Base-by-base conservation (phyloP, 2,329 filamentous ascomycete species). In the Emericellopsis atlantica region DNA sequence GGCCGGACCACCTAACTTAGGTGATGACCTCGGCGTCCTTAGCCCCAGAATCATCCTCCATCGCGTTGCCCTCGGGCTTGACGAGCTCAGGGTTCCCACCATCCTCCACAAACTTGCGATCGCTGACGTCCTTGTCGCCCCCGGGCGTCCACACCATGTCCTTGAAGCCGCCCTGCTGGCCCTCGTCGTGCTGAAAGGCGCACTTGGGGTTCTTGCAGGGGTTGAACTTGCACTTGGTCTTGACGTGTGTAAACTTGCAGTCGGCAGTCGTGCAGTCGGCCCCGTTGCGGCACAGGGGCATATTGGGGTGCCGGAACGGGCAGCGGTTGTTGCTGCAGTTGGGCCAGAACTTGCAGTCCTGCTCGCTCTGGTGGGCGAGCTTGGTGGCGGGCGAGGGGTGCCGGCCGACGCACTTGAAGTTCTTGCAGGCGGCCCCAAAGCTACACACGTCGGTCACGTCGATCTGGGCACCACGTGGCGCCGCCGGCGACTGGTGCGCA, bases 371-470 rank as follows among this genome's bases (percentile, higher is more conserved):
- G 57, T 90, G 85, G 22, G 81, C 79, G 40, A 76, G 66, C 57
- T 79, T 85, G 50, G 84, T 75, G 6, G 90, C 88, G 2, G 92
- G 92, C 6, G 89, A 95, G 3, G 92, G 92, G 60, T 98, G 92
- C 44, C 87, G 84, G 24, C 76, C 89, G 8, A 84, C 84, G 56
- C 92, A 98, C 65, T 96, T 96, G 53, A 78, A 74, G 69, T 96
- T 98, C 65, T 92, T 94, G 76, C 92, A 98, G 8, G 88, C 88
- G 2, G 79, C 87, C 16, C 88, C 90, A 52, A 84, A 96, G 15
- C 74, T 74, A 66, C 92, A 98, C 15, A 74, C 70, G 53, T 94
- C 87, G 44, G 71, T 76, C 49, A 89, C 72, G 58, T 96, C 92
- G 43, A 96, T 70, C 0, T 79, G 72, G 2, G 74, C 76, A 23